A percentile compares a stretch with the other conserved stretches of the same genome.
These are phyloP conservation scores for Saturnispora halmiae DNA, from an alignment of 805 yeast species.

Conservation along the genomic window DNA sequence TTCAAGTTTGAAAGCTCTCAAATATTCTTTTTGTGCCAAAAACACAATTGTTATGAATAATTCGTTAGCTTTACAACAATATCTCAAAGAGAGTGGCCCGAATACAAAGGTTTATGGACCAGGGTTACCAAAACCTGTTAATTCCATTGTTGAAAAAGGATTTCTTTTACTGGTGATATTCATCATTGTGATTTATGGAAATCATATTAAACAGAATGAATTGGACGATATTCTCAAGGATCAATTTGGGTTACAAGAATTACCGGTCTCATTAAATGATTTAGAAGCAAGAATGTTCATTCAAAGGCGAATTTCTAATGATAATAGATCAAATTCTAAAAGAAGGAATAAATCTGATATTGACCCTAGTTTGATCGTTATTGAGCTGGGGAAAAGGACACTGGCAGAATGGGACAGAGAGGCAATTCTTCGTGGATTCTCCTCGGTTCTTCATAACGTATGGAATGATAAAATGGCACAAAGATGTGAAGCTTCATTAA, in stretches of 20 bases:
- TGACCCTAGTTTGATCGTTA: conserved; percentile 21
- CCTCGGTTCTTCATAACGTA: conserved; percentile 19
- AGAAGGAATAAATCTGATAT: conserved; percentile 2
- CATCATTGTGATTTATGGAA: conserved; percentile 22
- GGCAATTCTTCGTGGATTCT: conserved; percentile 22
- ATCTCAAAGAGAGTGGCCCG: background rate
- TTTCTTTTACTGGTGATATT: conserved; percentile 22
- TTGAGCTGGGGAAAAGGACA: conserved; percentile 25
- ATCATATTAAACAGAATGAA: conserved; percentile 24
- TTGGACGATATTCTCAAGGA: conserved; percentile 18
- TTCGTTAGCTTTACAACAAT: conserved; percentile 6
- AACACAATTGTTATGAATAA: conserved; percentile 10
- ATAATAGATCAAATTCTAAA: background rate
- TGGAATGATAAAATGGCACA: conserved; percentile 21
- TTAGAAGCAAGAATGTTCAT: conserved; percentile 4
- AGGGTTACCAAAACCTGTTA: conserved; percentile 22
- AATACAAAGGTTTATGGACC: conserved; percentile 12
- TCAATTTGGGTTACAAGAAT: conserved; percentile 18
- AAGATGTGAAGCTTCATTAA: background rate
- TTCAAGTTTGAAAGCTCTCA: conserved; percentile 16
- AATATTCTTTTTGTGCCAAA: conserved; percentile 15
- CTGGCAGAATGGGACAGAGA: conserved; percentile 21
- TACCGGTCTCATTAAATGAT: background rate
- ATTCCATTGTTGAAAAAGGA: conserved; percentile 21
- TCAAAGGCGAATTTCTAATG: background rate